Conservation (phyloP, 2,329 filamentous ascomycete genomes). For the Scorias spongiosa region DNA sequence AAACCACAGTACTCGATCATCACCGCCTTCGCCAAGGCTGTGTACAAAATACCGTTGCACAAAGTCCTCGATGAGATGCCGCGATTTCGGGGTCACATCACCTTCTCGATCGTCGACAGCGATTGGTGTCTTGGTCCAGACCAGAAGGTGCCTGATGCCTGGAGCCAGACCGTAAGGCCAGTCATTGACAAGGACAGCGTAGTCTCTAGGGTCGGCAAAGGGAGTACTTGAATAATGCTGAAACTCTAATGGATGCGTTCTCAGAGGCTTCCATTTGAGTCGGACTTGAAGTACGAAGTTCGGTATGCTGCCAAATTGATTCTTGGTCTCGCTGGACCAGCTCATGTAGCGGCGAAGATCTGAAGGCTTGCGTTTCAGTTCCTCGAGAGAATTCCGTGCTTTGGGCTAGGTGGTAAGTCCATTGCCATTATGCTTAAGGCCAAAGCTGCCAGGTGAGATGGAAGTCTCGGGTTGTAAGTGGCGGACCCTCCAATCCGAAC, state of each 20-base stretch:
- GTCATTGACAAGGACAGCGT: conserved; percentile 43
- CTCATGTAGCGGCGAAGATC: conserved; percentile 44
- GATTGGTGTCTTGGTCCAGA: conserved; percentile 41
- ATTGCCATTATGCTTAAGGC: not conserved
- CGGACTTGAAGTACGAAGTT: conserved; percentile 41
- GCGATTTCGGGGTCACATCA: conserved; percentile 36
- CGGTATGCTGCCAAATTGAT: conserved; percentile 40
- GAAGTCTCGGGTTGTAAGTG: too few species aligned
- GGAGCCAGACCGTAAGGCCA: conserved; percentile 46
- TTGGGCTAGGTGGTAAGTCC: not conserved
- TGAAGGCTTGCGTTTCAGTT: conserved; percentile 43
- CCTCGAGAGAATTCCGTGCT: conserved; percentile 36
- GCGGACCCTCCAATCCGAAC: not conserved
- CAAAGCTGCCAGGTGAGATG: not conserved
- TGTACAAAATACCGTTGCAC: conserved; percentile 34
- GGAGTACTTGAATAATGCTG: conserved; percentile 31
- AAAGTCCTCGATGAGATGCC: conserved; percentile 33
- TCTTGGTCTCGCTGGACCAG: conserved; percentile 41
- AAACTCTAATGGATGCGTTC: conserved; percentile 20
- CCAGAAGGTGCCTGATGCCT: conserved; percentile 40
- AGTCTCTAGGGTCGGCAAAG: conserved; percentile 40
- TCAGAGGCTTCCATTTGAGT: conserved; percentile 33
- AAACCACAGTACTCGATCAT: conserved; percentile 44
- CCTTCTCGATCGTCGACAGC: conserved; percentile 30
- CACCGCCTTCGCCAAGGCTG: conserved; percentile 19